Conservation (phyloP, 805 yeast genomes). For the Starmerella kuoi region DNA sequence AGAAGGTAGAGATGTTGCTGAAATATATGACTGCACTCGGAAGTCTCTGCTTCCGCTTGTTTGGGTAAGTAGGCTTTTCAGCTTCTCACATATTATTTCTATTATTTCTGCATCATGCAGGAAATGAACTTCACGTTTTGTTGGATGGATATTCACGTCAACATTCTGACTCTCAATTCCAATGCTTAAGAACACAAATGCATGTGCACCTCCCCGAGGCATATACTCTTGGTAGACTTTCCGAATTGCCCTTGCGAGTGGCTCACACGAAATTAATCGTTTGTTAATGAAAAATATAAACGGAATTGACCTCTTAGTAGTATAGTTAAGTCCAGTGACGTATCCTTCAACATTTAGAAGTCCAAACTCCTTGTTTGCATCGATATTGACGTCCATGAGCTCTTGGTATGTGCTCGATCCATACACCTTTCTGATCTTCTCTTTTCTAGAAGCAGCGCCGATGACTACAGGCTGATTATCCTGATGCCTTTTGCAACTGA, state of each 20-base stretch:
- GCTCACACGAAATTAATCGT: constrained; percentile 72
- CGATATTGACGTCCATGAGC: constrained; percentile 38
- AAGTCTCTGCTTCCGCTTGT: constrained; percentile 60
- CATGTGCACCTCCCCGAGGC: constrained; percentile 58
- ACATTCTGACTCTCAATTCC: constrained; percentile 53
- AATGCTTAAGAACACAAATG: constrained; percentile 69
- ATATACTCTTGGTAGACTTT: constrained; percentile 52
- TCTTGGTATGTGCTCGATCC: constrained; percentile 61
- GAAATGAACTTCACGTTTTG: constrained; percentile 83
- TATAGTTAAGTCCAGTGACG: constrained; percentile 59
- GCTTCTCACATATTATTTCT: constrained; percentile 39
- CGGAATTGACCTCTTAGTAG: constrained; percentile 48
- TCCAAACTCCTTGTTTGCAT: constrained; percentile 34
- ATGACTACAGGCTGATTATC: constrained; percentile 57
- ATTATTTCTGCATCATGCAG: constrained; percentile 77
- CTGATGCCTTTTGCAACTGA: constrained; percentile 69
- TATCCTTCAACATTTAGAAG: constrained; percentile 44
- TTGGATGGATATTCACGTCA: constrained; percentile 94
- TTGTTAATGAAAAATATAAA: constrained; percentile 79
- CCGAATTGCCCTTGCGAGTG: constrained; percentile 54
- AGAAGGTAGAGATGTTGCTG: constrained; percentile 33
- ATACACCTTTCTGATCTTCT: constrained; percentile 59
- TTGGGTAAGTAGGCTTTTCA: constrained; percentile 41
- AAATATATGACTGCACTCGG: constrained; percentile 38
- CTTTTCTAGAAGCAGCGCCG: constrained; percentile 39